These are phyloP conservation scores for Arabidopsis hybrid DNA, from an alignment of 441 rosid genomes.

Conservation along the genomic window DNA sequence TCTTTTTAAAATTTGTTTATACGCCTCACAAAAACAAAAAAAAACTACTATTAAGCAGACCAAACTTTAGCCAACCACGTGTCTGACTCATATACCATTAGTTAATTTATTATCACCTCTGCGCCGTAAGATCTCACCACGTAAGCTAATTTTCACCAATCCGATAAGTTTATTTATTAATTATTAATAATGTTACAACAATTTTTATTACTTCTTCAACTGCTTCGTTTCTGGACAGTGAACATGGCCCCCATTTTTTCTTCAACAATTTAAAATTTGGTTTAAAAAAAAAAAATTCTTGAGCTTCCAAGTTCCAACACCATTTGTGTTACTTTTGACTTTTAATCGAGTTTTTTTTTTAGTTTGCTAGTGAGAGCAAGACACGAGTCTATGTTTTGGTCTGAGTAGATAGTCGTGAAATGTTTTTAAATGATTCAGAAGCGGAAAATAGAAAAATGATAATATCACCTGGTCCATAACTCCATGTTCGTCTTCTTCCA, in stretches of 20 bases:
- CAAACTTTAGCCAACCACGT: conserved; percentile 46
- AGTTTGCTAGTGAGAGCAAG: conserved; percentile 13
- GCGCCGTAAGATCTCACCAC: conserved; percentile 35
- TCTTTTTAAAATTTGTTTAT: background rate
- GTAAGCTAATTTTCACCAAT: conserved; percentile 19
- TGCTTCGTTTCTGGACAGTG: conserved; percentile 37
- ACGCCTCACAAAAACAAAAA: background rate
- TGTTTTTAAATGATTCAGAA: conserved; percentile 5
- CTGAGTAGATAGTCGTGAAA: conserved; percentile 23
- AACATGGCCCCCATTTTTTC: conserved; percentile 42
- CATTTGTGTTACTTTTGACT: conserved; percentile 36
- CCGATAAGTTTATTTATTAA: background rate
- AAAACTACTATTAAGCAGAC: conserved; percentile 30
- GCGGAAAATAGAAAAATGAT: conserved; percentile 22
- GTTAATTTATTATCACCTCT: background rate
- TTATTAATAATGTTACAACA: conserved; percentile 9
- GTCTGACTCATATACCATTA: conserved; percentile 20
- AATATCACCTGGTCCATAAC: conserved; percentile 35
- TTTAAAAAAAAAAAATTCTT: background rate
- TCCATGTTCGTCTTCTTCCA: conserved; percentile 25
- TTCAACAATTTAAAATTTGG: background rate
- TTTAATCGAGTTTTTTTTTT: conserved; percentile 4
- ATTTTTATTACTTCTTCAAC: conserved; percentile 39
- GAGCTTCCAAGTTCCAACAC: conserved; percentile 10
- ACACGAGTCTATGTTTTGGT: conserved; percentile 37